A percentile compares a stretch with the other conserved stretches of the same genome.
Conservation (phyloP, 2,329 filamentous ascomycete genomes). For the Clarireedia homoeocarpa region DNA sequence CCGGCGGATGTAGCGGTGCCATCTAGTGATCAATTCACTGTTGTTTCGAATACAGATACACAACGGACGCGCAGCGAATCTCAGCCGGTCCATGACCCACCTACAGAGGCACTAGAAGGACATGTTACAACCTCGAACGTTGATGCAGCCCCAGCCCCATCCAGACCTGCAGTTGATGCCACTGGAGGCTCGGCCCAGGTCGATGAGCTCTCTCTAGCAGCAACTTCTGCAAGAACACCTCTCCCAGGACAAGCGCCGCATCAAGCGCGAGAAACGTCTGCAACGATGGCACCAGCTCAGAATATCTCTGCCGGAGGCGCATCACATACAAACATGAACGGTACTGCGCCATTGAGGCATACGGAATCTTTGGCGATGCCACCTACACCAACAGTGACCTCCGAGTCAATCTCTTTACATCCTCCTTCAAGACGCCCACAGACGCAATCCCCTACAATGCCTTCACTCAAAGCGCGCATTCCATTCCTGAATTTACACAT, state of each 20-base stretch:
- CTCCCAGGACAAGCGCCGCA: background rate
- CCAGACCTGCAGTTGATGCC: background rate
- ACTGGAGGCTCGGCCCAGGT: background rate
- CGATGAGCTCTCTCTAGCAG: background rate
- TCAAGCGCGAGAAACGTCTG: background rate
- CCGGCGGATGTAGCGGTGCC: background rate
- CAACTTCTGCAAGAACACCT: constrained; percentile 1
- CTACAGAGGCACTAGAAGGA: background rate
- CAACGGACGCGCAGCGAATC: background rate
- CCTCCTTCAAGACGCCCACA: constrained; percentile 14
- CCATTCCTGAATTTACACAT: constrained; percentile 23
- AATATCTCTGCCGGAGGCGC: background rate
- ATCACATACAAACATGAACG: background rate
- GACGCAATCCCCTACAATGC: constrained; percentile 13
- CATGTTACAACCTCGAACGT: background rate
- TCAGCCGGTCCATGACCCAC: background rate
- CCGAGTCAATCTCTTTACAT: constrained; percentile 1
- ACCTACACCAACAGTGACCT: background rate
- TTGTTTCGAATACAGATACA: background rate
- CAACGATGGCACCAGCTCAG: background rate
- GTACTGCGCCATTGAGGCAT: background rate
- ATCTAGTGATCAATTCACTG: background rate
- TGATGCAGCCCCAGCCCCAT: background rate
- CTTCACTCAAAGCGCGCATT: constrained; percentile 18
- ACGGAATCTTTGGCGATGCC: background rate